Evolutionary conservation across 1,139 yeast genomes (phyloP).

Genomic region (Meyerozyma guilliermondii): DNA sequence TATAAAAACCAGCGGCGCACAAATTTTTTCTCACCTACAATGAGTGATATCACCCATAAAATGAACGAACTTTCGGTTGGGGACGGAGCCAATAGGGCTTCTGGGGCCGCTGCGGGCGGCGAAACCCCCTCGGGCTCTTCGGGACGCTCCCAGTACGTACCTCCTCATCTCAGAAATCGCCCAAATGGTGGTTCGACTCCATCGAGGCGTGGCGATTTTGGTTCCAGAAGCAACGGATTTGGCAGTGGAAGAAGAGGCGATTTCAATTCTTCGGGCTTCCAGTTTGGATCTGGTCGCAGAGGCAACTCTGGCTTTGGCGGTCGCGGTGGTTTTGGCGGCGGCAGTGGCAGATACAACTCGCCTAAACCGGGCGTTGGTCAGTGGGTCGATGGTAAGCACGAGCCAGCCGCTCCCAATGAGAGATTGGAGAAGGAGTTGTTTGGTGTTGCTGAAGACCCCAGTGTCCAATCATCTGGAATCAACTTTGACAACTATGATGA

Average conservation of each 20-base stretch:
- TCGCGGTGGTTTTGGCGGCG: constrained; percentile 23
- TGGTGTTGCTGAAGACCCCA: constrained; percentile 80
- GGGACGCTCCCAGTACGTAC: constrained; percentile 44
- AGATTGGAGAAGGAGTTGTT: constrained; percentile 74
- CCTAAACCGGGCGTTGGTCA: constrained; percentile 54
- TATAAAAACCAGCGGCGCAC: constrained; percentile 2
- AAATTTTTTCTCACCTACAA: constrained; percentile 7
- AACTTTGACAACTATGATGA: constrained; percentile 98
- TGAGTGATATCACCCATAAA: constrained; percentile 41
- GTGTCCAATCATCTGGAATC: constrained; percentile 91
- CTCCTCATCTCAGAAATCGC: constrained; percentile 60
- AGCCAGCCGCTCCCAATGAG: constrained; percentile 73
- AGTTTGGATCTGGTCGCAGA: constrained; percentile 20
- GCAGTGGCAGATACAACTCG: constrained; percentile 18
- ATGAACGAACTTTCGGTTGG: constrained; percentile 41
- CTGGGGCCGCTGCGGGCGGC: constrained; percentile 11
- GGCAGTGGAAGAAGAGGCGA: constrained; percentile 14
- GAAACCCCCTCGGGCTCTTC: constrained; percentile 9
- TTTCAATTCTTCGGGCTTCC: constrained; percentile 21
- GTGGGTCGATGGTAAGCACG: constrained; percentile 86
- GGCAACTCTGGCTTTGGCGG: constrained; percentile 28
- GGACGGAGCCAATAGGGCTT: constrained; percentile 11
- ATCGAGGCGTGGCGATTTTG: constrained; percentile 9
- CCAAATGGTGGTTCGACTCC: constrained; percentile 13
- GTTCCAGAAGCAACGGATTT: constrained; percentile 16